phyloP scores from a whole-genome alignment of 306 rosid genomes.

The Myrica gale region DNA sequence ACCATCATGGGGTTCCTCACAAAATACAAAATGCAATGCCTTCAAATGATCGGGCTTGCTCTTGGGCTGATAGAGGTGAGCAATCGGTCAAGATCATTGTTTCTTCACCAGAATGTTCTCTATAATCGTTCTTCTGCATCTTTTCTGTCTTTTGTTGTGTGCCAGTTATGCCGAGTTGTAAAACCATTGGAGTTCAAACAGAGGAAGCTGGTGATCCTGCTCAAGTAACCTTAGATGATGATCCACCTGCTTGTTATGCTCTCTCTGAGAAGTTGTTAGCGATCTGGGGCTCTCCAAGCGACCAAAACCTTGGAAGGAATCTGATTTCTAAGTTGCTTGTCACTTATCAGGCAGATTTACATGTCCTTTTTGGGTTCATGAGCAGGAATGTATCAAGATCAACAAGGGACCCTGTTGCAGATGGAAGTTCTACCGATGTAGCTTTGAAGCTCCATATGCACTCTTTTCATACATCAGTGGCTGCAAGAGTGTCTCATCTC shows the following conservation, averaged over 20 bases:
- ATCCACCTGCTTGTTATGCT: constrained; percentile 41
- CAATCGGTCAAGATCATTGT: constrained; percentile 14
- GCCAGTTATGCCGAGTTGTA: constrained; percentile 37
- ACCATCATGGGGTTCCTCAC: constrained; percentile 28
- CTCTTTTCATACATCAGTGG: constrained; percentile 44
- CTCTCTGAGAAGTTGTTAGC: constrained; percentile 70
- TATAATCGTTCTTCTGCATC: constrained; percentile 23
- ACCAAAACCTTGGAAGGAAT: constrained; percentile 48
- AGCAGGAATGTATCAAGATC: constrained; percentile 37
- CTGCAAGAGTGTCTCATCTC: constrained; percentile 63
- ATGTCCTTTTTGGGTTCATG: constrained; percentile 68
- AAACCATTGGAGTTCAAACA: constrained; percentile 49
- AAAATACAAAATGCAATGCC: constrained; percentile 34
- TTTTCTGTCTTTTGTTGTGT: constrained; percentile 21
- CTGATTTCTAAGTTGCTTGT: constrained; percentile 58
- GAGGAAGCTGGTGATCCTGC: constrained; percentile 37
- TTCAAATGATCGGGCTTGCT: constrained; percentile 26
- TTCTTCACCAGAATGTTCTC: constrained; percentile 9
- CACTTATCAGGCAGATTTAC: constrained; percentile 65
- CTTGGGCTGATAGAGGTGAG: constrained; percentile 42
- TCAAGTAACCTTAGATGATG: constrained; percentile 31
- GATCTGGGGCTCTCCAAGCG: constrained; percentile 58
- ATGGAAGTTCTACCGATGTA: constrained; percentile 43
- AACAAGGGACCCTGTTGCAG: constrained; percentile 39
- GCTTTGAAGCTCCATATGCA: constrained; percentile 34